phyloP scores from a whole-genome alignment of 1,284 basidiomycete species.

The Apiotrichum domesticum region DNA sequence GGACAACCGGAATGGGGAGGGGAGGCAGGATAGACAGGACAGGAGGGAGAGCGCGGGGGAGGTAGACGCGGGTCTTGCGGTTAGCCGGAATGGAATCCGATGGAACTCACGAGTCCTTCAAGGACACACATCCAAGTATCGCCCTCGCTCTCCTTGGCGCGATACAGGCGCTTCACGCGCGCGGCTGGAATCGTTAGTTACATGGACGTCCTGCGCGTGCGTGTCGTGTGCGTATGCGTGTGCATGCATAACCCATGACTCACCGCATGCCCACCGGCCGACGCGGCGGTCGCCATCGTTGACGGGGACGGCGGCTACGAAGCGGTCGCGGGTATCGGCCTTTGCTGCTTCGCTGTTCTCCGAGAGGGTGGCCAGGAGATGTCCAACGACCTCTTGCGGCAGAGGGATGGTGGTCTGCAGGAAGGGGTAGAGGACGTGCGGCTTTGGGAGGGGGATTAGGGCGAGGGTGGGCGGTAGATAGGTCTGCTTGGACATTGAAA shows the following conservation, averaged over 20 bases:
- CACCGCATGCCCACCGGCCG: conserved; percentile 41
- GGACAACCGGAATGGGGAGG: conserved; percentile 26
- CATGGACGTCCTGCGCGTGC: neutral
- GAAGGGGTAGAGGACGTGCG: conserved; percentile 37
- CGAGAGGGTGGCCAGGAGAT: conserved; percentile 30
- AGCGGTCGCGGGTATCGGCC: conserved; percentile 16
- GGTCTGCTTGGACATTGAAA: conserved; percentile 14
- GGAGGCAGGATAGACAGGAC: conserved; percentile 38
- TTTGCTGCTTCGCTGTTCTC: conserved; percentile 24
- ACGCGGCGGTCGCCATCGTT: conserved; percentile 37
- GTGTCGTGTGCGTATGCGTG: too few species aligned
- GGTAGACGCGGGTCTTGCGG: conserved; percentile 29
- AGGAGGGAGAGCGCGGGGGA: conserved; percentile 38
- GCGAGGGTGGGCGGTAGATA: conserved; percentile 38
- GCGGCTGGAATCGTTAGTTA: conserved; percentile 21
- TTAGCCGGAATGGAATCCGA: neutral
- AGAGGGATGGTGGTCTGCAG: conserved; percentile 28
- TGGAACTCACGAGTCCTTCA: conserved; percentile 35
- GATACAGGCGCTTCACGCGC: conserved; percentile 33
- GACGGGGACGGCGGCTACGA: conserved; percentile 38
- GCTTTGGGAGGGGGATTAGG: conserved; percentile 34
- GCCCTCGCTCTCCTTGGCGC: conserved; percentile 15
- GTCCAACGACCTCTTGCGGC: conserved; percentile 24
- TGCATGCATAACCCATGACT: conserved; percentile 7
- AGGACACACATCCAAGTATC: conserved; percentile 25